phyloP scores from a whole-genome alignment of 2,329 filamentous ascomycete species.

The Microthyrium microscopicum region DNA sequence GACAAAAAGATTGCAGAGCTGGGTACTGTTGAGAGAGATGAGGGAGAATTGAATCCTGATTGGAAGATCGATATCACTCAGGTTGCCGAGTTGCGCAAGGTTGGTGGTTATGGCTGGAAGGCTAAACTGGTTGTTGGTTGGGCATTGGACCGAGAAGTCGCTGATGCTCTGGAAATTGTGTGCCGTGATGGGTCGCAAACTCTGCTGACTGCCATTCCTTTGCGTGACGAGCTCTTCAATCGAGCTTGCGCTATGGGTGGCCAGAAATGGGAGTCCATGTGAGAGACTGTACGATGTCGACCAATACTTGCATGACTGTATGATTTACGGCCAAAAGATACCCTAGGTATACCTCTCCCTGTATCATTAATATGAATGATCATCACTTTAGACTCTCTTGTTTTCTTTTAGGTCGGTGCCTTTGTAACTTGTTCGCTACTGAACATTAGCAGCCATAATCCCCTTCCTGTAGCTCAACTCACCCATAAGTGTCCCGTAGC shows the following conservation, averaged over 20 bases:
- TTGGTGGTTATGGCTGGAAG: slow-evolving; percentile 74
- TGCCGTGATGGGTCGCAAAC: slow-evolving; percentile 35
- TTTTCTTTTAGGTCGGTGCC: no score
- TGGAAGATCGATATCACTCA: slow-evolving; percentile 58
- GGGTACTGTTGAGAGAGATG: slow-evolving; percentile 29
- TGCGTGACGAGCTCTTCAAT: slow-evolving; percentile 69
- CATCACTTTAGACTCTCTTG: no score
- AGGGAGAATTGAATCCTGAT: slow-evolving; percentile 36
- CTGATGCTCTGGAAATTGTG: slow-evolving; percentile 55
- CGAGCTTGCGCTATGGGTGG: slow-evolving; percentile 57
- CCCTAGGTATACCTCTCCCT: no score
- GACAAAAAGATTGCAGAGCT: slow-evolving; percentile 31
- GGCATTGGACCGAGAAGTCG: slow-evolving; percentile 56
- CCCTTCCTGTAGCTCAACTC: no score
- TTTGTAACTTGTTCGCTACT: no score
- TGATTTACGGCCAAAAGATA: no score
- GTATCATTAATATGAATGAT: no score
- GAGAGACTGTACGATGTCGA: slow-evolving; percentile 5
- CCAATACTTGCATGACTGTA: no score
- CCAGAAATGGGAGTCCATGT: slow-evolving; percentile 76
- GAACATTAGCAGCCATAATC: no score
- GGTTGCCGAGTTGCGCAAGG: slow-evolving; percentile 58
- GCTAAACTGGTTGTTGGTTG: slow-evolving; percentile 67
- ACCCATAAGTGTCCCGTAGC: slow-evolving; percentile 5
- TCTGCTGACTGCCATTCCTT: slow-evolving; percentile 52